Evolutionary conservation across 768 basidiomycete genomes (phyloP), one percentile per base, ranked within the genome.

Genomic region (Phylloporus arenicola): DNA sequence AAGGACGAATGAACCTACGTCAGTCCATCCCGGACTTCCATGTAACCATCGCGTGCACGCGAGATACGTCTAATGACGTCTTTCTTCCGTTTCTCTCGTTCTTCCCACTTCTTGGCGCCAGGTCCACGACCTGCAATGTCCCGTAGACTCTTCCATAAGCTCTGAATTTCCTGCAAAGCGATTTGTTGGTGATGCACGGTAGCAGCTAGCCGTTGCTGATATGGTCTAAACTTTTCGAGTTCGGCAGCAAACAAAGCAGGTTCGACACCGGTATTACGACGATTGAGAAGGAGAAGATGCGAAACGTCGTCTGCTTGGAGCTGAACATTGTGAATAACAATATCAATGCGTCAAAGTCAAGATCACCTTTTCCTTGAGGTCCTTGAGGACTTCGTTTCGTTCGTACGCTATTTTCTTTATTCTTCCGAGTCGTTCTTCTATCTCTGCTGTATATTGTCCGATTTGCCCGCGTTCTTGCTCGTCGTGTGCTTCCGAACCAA

Each of bases 221-320:
- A 93, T 0, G 93, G 91, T 19, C 82, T 77, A 74, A 97, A 98
- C 68, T 98, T 99, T 70, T 97, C 95, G 19, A 98, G 79, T 64
- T 98, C 93, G 9, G 86, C 80, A 0, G 92, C 89, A 57, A 98
- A 99, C 16, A 99, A 74, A 0, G 90, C 79, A 0, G 88, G 86
- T 57, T 97, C 92, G 10, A 88, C 86, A 20, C 80, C 80, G 13
- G 81, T 75, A 56, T 92, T 88, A 22, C 92, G 86, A 29, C 92
- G 83, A 64, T 95, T 95, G 43, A 97, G 79, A 4, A 99, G 78
- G 0, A 98, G 80, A 1, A 96, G 76, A 63, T 95, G 92, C 0
- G 95, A 99, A 24, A 98, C 95, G 57, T 99, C 96, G 69, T 99
- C 96, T 24, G 78, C 75, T 82, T 97, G 96, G 42, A 96, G 79